Evolutionary conservation across 441 rosid species (phyloP).

Genomic region (Raphanus hybrid): DNA sequence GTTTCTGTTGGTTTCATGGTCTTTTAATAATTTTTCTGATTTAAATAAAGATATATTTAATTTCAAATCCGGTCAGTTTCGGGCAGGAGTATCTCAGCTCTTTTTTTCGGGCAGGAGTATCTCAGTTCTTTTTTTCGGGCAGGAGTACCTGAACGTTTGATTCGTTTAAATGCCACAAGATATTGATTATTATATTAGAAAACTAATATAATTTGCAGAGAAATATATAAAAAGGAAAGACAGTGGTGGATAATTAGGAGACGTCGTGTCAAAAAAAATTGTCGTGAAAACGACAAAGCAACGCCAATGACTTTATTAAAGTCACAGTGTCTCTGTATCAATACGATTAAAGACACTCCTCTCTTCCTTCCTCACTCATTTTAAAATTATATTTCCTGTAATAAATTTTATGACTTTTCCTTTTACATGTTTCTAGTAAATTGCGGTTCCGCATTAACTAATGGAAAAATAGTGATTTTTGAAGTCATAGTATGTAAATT

Average conservation of each 20-base stretch:
- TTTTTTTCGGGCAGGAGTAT: no score
- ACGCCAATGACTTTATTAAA: constrained; percentile 49
- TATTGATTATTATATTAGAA: neutral
- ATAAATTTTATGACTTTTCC: constrained; percentile 11
- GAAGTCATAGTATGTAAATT: neutral
- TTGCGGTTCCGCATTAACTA: neutral
- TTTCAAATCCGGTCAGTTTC: no score
- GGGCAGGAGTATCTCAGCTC: no score
- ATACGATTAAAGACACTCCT: constrained; percentile 42
- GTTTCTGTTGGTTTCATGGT: no score
- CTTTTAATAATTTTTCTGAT: no score
- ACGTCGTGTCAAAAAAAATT: constrained; percentile 41
- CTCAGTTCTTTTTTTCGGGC: no score
- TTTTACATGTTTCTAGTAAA: neutral
- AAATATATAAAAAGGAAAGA: constrained; percentile 22
- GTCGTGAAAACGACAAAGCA: constrained; percentile 47
- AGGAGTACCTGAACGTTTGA: no score
- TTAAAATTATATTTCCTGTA: neutral
- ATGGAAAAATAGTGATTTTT: neutral
- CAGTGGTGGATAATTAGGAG: constrained; percentile 41
- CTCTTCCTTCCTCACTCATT: constrained; percentile 7
- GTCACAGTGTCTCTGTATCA: constrained; percentile 47
- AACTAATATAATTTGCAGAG: constrained; percentile 21
- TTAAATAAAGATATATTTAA: no score
- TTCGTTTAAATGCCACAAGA: constrained; percentile 1